phyloP scores from a whole-genome alignment of 306 rosid genomes.

The Canavalia gladiata region DNA sequence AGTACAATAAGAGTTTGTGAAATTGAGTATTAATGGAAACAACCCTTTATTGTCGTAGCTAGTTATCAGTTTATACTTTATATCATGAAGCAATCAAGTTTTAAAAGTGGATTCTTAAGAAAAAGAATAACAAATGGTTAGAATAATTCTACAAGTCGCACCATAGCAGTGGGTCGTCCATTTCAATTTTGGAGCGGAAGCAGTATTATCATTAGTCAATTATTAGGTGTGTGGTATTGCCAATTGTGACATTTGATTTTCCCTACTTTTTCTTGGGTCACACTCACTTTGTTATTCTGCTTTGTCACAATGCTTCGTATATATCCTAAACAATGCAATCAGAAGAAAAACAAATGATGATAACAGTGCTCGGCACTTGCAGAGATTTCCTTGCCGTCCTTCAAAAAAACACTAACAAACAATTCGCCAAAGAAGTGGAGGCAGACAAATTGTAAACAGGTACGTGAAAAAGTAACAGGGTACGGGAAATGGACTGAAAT shows the following conservation, averaged over 20 bases:
- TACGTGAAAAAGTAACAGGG: not conserved
- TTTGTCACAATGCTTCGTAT: constrained; percentile 9
- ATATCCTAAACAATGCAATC: not conserved
- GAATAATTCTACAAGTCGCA: not conserved
- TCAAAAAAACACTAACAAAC: constrained; percentile 42
- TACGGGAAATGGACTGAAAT: constrained; percentile 12
- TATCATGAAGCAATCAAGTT: no score
- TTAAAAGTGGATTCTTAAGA: no score
- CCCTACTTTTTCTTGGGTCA: constrained; percentile 4
- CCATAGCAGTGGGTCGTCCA: not conserved
- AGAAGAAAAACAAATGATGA: not conserved
- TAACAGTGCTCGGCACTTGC: not conserved
- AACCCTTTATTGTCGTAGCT: no score
- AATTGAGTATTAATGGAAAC: no score
- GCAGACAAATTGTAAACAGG: constrained; percentile 10
- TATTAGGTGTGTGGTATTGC: constrained; percentile 1
- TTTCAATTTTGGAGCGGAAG: not conserved
- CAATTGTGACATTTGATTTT: constrained; percentile 29
- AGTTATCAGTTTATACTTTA: no score
- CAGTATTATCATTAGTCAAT: constrained; percentile 3
- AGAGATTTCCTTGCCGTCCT: constrained; percentile 24
- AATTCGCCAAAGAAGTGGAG: not conserved
- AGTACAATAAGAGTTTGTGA: no score
- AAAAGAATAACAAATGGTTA: not conserved
- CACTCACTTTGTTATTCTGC: constrained; percentile 2